Evolutionary conservation across 345 rosid species (phyloP).

Genomic region (Salix dunnii): DNA sequence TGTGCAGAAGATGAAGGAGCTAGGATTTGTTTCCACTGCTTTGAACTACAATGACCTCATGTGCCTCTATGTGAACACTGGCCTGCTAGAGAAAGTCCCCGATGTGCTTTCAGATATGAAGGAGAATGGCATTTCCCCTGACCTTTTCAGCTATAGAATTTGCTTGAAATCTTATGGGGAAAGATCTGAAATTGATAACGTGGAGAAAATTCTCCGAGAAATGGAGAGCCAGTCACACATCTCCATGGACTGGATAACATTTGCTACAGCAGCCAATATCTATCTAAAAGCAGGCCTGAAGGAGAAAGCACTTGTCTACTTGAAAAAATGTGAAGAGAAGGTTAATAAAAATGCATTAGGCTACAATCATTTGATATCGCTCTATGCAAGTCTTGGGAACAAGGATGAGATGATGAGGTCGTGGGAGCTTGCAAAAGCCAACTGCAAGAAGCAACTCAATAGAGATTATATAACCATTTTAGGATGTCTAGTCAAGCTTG

Average conservation of each 20-base stretch:
- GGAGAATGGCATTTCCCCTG: constrained; percentile 34
- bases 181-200: constrained; percentile 27
- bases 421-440: constrained; percentile 36
- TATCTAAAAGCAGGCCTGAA: constrained; percentile 35
- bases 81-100: constrained; percentile 34
- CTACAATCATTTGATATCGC: constrained; percentile 38
- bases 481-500: constrained; percentile 36
- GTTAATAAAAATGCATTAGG: constrained; percentile 31
- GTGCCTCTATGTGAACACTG: constrained; percentile 32
- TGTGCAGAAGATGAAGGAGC: constrained; percentile 41
- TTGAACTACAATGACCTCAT: constrained; percentile 37
- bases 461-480: constrained; percentile 39
- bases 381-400: constrained; percentile 40
- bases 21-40: constrained; percentile 26
- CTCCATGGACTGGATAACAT: constrained; percentile 45
- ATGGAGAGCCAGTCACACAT: constrained; percentile 29
- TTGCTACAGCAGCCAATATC: constrained; percentile 29
- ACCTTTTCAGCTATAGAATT: constrained; percentile 41
- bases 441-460: constrained; percentile 33
- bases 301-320: constrained; percentile 31
- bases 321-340: constrained; percentile 39
- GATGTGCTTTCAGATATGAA: constrained; percentile 42
- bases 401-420: constrained; percentile 41
- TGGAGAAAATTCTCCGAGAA: constrained; percentile 40
- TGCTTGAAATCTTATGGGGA: constrained; percentile 38